phyloP scores from a whole-genome alignment of 2,329 filamentous ascomycete species.

The Fusarium multiceps region DNA sequence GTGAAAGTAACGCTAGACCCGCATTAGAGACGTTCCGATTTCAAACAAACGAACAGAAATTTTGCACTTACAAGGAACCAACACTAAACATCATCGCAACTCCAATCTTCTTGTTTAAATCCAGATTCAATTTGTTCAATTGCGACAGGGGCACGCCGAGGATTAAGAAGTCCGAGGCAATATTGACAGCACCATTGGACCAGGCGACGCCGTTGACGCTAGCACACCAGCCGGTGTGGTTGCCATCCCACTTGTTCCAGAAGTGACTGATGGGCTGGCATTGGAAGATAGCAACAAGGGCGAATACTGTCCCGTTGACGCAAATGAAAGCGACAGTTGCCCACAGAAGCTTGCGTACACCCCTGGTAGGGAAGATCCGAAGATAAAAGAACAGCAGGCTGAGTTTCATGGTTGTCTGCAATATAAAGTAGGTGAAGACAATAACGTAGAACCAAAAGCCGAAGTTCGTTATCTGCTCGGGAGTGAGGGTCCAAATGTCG shows the following conservation, averaged over 20 bases:
- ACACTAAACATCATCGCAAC: constrained; percentile 8
- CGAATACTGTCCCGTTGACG: neutral
- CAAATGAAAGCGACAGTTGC: neutral
- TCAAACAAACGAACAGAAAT: neutral
- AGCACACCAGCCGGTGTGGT: constrained; percentile 6
- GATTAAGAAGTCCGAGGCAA: constrained; percentile 6
- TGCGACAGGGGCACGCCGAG: neutral
- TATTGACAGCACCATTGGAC: constrained; percentile 13
- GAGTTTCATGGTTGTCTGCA: constrained; percentile 8
- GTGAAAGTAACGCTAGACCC: neutral
- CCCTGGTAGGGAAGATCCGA: constrained; percentile 17
- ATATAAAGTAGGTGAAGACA: neutral
- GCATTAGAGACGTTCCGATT: neutral
- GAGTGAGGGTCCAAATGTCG: neutral
- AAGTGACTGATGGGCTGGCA: constrained; percentile 17
- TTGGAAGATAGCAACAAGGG: constrained; percentile 2
- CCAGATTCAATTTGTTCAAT: neutral
- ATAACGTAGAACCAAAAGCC: neutral
- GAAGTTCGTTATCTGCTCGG: neutral
- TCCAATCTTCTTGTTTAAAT: constrained; percentile 16
- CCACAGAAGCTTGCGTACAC: constrained; percentile 11
- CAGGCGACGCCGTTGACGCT: constrained; percentile 20
- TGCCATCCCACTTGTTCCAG: constrained; percentile 17
- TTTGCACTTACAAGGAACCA: constrained; percentile 6
- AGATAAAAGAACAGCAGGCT: constrained; percentile 25